Base-by-base conservation (phyloP, 2,329 filamentous ascomycete genomes). In the Neonectria magnoliae region DNA sequence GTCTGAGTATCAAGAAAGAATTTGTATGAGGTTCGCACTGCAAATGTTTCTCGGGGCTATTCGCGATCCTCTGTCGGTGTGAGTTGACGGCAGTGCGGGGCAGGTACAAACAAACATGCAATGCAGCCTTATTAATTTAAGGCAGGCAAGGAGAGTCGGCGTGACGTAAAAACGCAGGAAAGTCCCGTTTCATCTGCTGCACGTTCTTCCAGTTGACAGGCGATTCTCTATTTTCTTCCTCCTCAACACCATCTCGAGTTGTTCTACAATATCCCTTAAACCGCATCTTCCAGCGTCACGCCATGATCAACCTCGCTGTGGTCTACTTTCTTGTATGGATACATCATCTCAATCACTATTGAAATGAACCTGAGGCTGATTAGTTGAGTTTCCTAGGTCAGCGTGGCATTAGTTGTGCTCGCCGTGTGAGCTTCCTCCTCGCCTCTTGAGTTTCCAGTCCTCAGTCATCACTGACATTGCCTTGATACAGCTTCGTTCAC, bases 401-500 rank as follows among this genome's bases (percentile, higher is more conserved):
- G 44, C n/a, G 16, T 42, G 16, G 51, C 20, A 7, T 13, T 51
- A n/a, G 31, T 53, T 20, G 47, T 54, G 4, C 31, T 62, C 57
- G 59, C 59, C 16, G 29, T 41, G 54, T 58, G 50, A 10, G 54
- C 18, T 31, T 18, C 27, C 10, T 38, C 22, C 44, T 25, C 31
- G 7, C 18, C 22, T 13, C 29, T 4, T 31, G 22, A 8, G 6
- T 38, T 5, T 31, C 9, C 20, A 5, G n/a, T 41, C n/a, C 10
- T n/a, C 4, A 7, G 6, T n/a, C 25, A 11, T 47, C 41, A 47
- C 65, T 58, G n/a, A 68, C 41, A 56, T 20, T 44, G 8, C 53
- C 31, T 27, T 45, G 18, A 9, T 29, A 16, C 60, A 84, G 82
- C 13, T 75, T 80, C 69, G 73, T 80, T 56, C 80, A 83, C 68